A percentile compares a stretch with the other conserved stretches of the same genome.
phyloP scores from a whole-genome alignment of 2,329 filamentous ascomycete species.

The Botrytis aclada region DNA sequence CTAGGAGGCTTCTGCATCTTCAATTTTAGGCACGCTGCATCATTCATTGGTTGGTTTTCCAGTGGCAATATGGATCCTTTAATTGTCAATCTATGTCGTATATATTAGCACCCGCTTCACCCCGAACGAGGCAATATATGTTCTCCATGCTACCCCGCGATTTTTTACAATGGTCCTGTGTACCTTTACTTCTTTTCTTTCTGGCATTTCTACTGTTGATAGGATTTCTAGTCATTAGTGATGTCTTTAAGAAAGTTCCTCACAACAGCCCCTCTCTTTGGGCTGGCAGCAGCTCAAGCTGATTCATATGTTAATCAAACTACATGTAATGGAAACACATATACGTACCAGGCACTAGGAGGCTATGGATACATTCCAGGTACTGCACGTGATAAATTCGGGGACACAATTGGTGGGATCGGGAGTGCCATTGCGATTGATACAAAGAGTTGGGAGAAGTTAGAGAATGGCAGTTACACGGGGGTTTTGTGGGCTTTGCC shows the following conservation, averaged over 20 bases:
- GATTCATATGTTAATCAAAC: constrained; percentile 26
- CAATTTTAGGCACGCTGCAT: background rate
- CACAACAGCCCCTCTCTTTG: constrained; percentile 15
- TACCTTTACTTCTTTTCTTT: background rate
- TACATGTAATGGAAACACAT: constrained; percentile 51
- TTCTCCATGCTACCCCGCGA: constrained; percentile 4
- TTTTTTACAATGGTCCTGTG: constrained; percentile 6
- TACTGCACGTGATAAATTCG: constrained; percentile 61
- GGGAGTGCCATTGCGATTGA: constrained; percentile 66
- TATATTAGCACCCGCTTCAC: background rate
- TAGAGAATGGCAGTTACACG: constrained; percentile 50
- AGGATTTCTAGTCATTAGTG: background rate
- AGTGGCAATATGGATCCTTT: background rate
- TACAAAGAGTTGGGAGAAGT: constrained; percentile 55
- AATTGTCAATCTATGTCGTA: background rate
- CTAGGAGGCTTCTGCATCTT: background rate
- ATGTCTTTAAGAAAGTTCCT: constrained; percentile 23
- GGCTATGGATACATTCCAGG: constrained; percentile 62
- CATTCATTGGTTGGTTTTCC: background rate
- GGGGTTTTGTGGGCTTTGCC: constrained; percentile 61
- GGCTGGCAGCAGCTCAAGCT: constrained; percentile 13
- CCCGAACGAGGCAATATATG: background rate
- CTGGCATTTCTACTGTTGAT: background rate
- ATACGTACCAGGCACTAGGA: constrained; percentile 64
- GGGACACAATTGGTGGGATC: constrained; percentile 66